A percentile compares a stretch with the other conserved stretches of the same genome.
phyloP scores from a whole-genome alignment of 768 basidiomycete genomes.

The Lactarius trivialis region DNA sequence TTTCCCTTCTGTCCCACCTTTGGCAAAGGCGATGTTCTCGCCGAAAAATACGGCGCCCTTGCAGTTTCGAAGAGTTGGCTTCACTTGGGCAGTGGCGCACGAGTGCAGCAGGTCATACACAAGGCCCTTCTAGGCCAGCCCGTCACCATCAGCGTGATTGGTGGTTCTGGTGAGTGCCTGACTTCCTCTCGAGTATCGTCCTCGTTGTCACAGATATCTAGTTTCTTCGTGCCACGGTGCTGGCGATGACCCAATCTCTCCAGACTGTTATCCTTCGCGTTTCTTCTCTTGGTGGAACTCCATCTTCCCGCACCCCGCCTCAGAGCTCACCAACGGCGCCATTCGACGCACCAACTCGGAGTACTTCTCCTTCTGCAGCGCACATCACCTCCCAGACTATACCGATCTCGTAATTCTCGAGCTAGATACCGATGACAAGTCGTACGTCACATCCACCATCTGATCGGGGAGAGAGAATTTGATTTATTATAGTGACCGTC shows the following conservation, averaged over 20 bases:
- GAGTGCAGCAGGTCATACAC: slow-evolving; percentile 76
- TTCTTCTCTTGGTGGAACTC: slow-evolving; percentile 98
- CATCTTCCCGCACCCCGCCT: slow-evolving; percentile 97
- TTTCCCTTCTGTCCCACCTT: slow-evolving; percentile 90
- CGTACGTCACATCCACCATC: slow-evolving; percentile 45
- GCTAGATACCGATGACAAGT: slow-evolving; percentile 84
- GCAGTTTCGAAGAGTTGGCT: slow-evolving; percentile 67
- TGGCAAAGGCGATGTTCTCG: slow-evolving; percentile 76
- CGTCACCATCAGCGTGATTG: slow-evolving; percentile 83
- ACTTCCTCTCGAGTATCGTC: not conserved
- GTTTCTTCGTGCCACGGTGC: slow-evolving; percentile 93
- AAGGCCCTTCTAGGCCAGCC: slow-evolving; percentile 80
- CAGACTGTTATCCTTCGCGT: slow-evolving; percentile 84
- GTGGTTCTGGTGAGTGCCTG: slow-evolving; percentile 67
- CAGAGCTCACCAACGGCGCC: slow-evolving; percentile 96
- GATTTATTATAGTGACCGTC: slow-evolving; percentile 46
- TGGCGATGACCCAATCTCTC: slow-evolving; percentile 81
- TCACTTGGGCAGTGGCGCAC: slow-evolving; percentile 73
- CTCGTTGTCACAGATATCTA: slow-evolving; percentile 29
- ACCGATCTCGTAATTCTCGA: slow-evolving; percentile 95
- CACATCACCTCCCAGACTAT: slow-evolving; percentile 87
- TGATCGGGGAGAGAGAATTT: not conserved
- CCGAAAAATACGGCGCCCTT: slow-evolving; percentile 68
- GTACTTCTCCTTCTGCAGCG: slow-evolving; percentile 92
- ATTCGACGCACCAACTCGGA: slow-evolving; percentile 86